Evolutionary conservation across 2,329 filamentous ascomycete species (phyloP).

Genomic region (Aspergillus luchuensis): DNA sequence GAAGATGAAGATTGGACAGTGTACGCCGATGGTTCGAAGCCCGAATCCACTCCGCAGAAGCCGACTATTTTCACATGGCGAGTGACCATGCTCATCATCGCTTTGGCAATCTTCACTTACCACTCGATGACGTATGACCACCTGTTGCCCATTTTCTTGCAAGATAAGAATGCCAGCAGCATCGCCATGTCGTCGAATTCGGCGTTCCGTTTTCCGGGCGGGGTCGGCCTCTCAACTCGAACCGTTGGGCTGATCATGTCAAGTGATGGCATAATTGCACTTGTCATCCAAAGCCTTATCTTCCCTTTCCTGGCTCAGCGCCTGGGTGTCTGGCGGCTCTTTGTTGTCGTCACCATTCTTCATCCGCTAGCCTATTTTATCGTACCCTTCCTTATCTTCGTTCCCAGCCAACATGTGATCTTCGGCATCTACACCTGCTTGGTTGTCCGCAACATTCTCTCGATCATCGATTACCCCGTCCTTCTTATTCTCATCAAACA

Average conservation of each 20-base stretch:
- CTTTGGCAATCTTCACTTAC: slow-evolving; percentile 87
- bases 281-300: slow-evolving; percentile 71
- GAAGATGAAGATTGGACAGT: slow-evolving; percentile 57
- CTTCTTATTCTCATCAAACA: slow-evolving; percentile 73
- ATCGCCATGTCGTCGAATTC: slow-evolving; percentile 33
- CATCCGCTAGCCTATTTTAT: slow-evolving; percentile 70
- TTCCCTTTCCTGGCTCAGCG: slow-evolving; percentile 66
- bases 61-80: slow-evolving; percentile 60
- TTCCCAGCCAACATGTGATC: slow-evolving; percentile 58
- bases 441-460: slow-evolving; percentile 65
- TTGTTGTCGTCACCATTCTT: slow-evolving; percentile 64
- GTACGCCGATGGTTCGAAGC: slow-evolving; percentile 48
- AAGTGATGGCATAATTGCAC: slow-evolving; percentile 69
- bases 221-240: slow-evolving; percentile 66
- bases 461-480: slow-evolving; percentile 68
- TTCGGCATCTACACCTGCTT: slow-evolving; percentile 67
- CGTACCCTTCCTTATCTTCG: slow-evolving; percentile 66
- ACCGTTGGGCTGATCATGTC: slow-evolving; percentile 70
- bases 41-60: slow-evolving; percentile 41
- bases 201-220: slow-evolving; percentile 62
- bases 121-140: slow-evolving; percentile 96
- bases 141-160: slow-evolving; percentile 87
- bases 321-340: slow-evolving; percentile 68
- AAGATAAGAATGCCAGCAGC: slow-evolving; percentile 60
- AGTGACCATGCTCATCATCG: slow-evolving; percentile 75